These are phyloP conservation scores for Paraurostyla sp. DNA, from an alignment of 73 alveolate species.

Conservation along the genomic window DNA sequence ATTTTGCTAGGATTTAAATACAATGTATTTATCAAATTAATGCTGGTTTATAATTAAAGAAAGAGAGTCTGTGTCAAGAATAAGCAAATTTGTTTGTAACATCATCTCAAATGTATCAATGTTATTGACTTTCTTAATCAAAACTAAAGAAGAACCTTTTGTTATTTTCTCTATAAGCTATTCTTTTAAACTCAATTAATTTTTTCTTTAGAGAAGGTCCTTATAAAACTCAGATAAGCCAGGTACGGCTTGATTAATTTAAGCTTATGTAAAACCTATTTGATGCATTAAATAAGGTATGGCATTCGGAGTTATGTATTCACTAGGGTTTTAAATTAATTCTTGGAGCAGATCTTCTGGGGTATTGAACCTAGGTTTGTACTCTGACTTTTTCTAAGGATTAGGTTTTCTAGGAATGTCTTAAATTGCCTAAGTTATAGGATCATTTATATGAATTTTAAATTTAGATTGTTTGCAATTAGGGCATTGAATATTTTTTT, in stretches of 20 bases:
- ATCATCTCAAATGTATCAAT: background rate
- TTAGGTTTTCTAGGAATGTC: slow-evolving; percentile 5
- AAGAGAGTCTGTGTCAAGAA: background rate
- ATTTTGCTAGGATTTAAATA: background rate
- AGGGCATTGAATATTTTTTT: background rate
- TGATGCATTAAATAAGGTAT: background rate
- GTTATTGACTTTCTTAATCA: background rate
- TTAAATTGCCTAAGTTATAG: background rate
- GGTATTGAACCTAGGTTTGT: background rate
- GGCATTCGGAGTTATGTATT: background rate
- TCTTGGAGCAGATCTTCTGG: background rate
- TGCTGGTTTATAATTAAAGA: background rate
- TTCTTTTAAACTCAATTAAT: background rate
- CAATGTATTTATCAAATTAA: background rate
- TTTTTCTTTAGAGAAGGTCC: background rate
- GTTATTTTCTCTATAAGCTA: background rate
- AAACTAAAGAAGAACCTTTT: background rate
- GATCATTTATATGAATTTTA: background rate
- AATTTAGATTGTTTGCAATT: background rate
- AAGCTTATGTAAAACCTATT: background rate
- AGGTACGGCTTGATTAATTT: background rate
- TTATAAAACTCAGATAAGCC: slow-evolving; percentile 5
- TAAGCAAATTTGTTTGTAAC: background rate
- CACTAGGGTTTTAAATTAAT: background rate
- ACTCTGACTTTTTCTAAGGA: no score